phyloP scores from a whole-genome alignment of 106 monocot genomes.

The Cymbidium sinense region DNA sequence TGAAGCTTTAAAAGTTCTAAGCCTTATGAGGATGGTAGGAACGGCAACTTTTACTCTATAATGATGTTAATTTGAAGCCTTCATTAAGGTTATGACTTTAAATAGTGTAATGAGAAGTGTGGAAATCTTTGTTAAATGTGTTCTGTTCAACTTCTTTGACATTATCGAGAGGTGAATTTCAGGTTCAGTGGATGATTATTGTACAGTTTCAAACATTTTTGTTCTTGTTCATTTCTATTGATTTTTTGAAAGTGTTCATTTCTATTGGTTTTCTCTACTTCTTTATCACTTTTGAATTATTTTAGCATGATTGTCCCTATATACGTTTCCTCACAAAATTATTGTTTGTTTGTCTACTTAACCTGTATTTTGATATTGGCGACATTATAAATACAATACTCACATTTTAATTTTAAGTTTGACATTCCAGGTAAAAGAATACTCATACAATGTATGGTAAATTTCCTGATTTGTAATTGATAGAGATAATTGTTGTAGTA shows the following conservation, averaged over 20 bases:
- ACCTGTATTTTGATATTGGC: not conserved
- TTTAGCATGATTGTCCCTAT: not conserved
- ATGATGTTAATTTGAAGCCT: not conserved
- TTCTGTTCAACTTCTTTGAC: not conserved
- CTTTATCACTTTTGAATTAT: not conserved
- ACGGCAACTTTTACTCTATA: not conserved
- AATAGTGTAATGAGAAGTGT: not conserved
- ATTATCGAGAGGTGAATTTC: not conserved
- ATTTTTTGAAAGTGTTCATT: not conserved
- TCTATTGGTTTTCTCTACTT: not conserved
- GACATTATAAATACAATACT: not conserved
- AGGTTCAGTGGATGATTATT: not conserved
- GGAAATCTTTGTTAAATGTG: not conserved
- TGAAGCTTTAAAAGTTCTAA: constrained; percentile 3
- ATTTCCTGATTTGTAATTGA: not conserved
- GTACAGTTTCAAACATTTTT: not conserved
- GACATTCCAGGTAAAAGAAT: not conserved
- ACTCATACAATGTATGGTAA: not conserved
- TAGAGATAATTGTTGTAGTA: not conserved
- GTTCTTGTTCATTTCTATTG: not conserved
- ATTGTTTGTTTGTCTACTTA: not conserved
- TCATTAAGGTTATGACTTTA: not conserved
- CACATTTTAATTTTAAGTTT: not conserved
- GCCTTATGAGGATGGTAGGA: constrained; percentile 4
- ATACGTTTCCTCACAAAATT: not conserved